Base-by-base conservation (phyloP, 108 stramenopile genomes). In the Cylindrotheca fusiformis region DNA sequence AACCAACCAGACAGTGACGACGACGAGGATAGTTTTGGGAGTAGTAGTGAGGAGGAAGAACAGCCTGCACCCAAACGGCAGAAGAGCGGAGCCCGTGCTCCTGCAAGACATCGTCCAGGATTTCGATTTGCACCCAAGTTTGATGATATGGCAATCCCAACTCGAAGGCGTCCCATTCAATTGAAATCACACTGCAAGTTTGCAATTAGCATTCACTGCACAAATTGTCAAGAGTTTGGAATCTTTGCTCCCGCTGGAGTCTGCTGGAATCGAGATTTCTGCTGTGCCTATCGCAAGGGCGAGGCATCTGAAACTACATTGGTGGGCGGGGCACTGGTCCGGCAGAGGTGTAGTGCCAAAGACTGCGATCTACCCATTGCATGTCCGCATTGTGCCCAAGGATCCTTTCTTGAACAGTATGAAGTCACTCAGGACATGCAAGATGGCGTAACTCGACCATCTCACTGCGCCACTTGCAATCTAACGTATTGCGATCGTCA, bases 61-160 rank as follows among this genome's bases (percentile, higher is more conserved):
- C n/a, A n/a, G n/a, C n/a, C n/a, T n/a, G n/a, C n/a, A n/a, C n/a
- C n/a, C n/a, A n/a, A n/a, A 41, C 6, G 36, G 29, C 3, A 1
- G 29, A 1, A 10, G 1, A 26, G 30, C 26, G n/a, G n/a, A n/a
- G n/a, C n/a, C n/a, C n/a, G n/a, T n/a, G n/a, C n/a, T n/a, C n/a
- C n/a, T n/a, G n/a, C n/a, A n/a, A n/a, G n/a, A n/a, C n/a, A 41
- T 10, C 10, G 29, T 5, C 1, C 17, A 1, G n/a, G 1, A 26
- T 31, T n/a, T 3, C 17, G 30, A 41, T 59, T 59, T 23, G 44
- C 58, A 1, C 58, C 58, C 32, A 20, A 10, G 58, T 41, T 46
- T 41, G 36, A 28, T 44, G 58, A 59, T 2, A 59, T 59, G 58
- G 58, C 58, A 8, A 2, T 59, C 22, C 58, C 58, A 8, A 20